Evolutionary conservation across 306 rosid species (phyloP).

Genomic region (Fragaria nilgerrensis): DNA sequence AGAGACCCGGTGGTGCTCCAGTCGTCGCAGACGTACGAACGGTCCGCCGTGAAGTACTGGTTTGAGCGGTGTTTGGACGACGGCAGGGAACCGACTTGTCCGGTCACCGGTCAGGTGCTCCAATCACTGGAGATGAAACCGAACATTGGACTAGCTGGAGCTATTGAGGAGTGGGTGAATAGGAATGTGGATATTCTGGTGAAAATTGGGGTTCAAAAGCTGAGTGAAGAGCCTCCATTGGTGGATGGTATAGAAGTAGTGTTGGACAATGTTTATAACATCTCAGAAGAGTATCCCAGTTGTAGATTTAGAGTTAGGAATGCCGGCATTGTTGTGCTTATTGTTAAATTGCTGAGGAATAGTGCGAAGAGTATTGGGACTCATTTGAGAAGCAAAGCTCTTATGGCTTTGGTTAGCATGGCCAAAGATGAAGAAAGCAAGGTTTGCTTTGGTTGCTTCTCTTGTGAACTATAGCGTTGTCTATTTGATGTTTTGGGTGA

Average conservation of each 20-base stretch:
- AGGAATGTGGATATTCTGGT: conserved; percentile 41
- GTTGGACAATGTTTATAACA: conserved; percentile 33
- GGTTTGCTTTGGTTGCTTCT: background rate
- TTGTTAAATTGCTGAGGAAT: conserved; percentile 41
- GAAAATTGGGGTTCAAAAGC: conserved; percentile 29
- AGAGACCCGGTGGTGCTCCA: conserved; percentile 51
- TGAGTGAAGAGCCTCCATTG: conserved; percentile 32
- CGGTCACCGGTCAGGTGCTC: conserved; percentile 42
- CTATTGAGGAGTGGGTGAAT: conserved; percentile 52
- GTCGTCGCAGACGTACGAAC: conserved; percentile 53
- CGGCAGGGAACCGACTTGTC: conserved; percentile 46
- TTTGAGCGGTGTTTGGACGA: conserved; percentile 47
- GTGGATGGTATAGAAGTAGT: conserved; percentile 32
- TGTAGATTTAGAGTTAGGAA: conserved; percentile 40
- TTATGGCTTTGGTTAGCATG: conserved; percentile 45
- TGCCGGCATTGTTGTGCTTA: conserved; percentile 36
- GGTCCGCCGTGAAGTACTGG: conserved; percentile 48
- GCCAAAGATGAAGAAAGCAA: conserved; percentile 62
- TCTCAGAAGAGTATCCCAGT: conserved; percentile 46
- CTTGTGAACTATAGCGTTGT: background rate
- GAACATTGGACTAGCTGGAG: conserved; percentile 50
- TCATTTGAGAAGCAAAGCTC: conserved; percentile 48
- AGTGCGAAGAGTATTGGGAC: conserved; percentile 51
- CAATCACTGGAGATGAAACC: conserved; percentile 46
- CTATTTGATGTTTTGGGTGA: background rate